Conservation (phyloP, 2,329 filamentous ascomycete genomes). For the Tolypocladium nubicola region DNA sequence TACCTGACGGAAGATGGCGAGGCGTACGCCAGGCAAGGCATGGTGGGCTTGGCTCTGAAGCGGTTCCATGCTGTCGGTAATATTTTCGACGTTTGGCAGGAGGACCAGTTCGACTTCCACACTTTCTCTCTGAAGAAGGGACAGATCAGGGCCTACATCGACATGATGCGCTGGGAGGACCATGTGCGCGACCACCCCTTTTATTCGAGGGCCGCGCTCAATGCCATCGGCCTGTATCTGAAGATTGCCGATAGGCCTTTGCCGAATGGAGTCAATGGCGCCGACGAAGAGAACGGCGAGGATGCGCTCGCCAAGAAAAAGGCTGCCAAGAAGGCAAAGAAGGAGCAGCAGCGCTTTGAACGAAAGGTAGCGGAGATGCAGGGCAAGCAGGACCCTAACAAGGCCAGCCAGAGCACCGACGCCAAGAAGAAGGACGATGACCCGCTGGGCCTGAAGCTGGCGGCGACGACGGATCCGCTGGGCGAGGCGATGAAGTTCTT, state of each 20-base stretch:
- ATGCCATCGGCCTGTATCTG: conserved; percentile 72
- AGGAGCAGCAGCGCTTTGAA: conserved; percentile 54
- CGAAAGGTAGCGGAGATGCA: conserved; percentile 70
- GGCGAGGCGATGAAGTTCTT: conserved; percentile 84
- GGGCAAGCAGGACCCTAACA: conserved; percentile 76
- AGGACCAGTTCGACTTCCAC: conserved; percentile 99
- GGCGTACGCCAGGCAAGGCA: conserved; percentile 71
- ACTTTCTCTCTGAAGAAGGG: conserved; percentile 95
- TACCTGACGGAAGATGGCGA: conserved; percentile 92
- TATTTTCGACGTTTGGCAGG: conserved; percentile 96
- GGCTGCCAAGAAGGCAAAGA: conserved; percentile 81
- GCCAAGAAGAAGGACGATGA: conserved; percentile 85
- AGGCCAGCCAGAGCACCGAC: conserved; percentile 54
- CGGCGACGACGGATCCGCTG: conserved; percentile 72
- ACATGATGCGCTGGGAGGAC: conserved; percentile 97
- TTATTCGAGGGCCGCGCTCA: conserved; percentile 73
- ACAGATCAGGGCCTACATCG: conserved; percentile 86
- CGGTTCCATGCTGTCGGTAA: conserved; percentile 79
- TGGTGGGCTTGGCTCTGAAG: conserved; percentile 80
- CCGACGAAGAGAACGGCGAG: conserved; percentile 37
- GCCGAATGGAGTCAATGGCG: conserved; percentile 51
- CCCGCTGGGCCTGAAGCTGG: conserved; percentile 69
- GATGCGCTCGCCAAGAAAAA: conserved; percentile 69
- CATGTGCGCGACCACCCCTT: conserved; percentile 85
- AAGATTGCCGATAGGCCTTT: conserved; percentile 66